Evolutionary conservation across 192 early-diverging fungal genomes (phyloP).

Genomic region (Coemansia sp.): DNA sequence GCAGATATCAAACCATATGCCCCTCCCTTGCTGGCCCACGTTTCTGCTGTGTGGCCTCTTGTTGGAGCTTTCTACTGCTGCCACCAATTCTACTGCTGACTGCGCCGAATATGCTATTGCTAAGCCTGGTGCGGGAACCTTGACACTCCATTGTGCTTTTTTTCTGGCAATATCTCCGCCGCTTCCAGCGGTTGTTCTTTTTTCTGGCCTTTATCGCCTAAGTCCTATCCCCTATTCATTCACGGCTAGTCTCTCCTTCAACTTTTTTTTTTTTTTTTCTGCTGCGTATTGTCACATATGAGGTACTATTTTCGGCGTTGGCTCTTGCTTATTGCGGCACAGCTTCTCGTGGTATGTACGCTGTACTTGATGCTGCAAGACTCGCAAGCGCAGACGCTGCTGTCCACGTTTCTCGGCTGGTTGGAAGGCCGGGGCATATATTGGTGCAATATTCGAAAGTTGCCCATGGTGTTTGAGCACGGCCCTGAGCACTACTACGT

Average conservation of each 20-base stretch:
- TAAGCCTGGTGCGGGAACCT: too few species aligned
- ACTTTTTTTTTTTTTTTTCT: not conserved
- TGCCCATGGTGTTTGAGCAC: conserved; percentile 42
- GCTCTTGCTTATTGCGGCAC: conserved; percentile 17
- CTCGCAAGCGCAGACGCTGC: conserved; percentile 18
- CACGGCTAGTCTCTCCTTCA: not conserved
- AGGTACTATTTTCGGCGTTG: conserved; percentile 27
- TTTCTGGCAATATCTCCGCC: not conserved
- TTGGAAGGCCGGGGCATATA: conserved; percentile 21
- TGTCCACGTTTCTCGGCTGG: conserved; percentile 16
- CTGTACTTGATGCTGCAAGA: conserved; percentile 9
- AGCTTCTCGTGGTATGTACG: conserved; percentile 4
- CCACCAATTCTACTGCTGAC: too few species aligned
- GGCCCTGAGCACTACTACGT: conserved; percentile 44
- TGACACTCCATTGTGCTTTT: not conserved
- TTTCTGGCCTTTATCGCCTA: not conserved
- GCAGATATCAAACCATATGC: too few species aligned
- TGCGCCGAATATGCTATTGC: too few species aligned
- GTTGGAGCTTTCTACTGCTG: not conserved
- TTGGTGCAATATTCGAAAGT: conserved; percentile 33
- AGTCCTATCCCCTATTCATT: not conserved
- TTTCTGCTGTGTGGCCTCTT: not conserved
- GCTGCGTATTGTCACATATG: conserved; percentile 12
- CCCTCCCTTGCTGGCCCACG: not conserved
- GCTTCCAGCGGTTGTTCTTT: not conserved